These are phyloP conservation scores for Rhodotorula sp. DNA, from an alignment of 1,284 basidiomycete genomes.

Conservation along the genomic window DNA sequence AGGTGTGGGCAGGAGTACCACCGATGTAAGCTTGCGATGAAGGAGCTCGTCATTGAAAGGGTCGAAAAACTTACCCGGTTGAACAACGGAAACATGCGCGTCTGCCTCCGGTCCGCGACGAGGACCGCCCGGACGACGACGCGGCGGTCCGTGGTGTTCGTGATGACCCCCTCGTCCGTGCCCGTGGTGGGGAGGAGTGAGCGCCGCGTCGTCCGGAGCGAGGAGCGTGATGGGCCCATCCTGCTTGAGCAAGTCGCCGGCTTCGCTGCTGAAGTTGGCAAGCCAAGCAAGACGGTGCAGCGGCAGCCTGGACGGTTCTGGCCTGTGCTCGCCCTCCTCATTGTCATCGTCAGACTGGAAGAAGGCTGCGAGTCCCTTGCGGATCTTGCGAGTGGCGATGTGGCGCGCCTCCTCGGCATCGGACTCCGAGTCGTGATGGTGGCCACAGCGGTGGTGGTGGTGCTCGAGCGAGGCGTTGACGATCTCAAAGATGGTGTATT, in stretches of 20 bases:
- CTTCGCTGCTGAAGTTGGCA: slow-evolving; percentile 36
- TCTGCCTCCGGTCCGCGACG: background rate
- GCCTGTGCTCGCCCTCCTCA: slow-evolving; percentile 6
- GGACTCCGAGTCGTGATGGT: too few relatives aligned
- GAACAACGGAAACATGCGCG: background rate
- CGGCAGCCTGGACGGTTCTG: slow-evolving; percentile 32
- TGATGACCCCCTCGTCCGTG: too few relatives aligned
- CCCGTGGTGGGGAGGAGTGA: slow-evolving; percentile 38
- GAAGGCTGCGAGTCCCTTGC: slow-evolving; percentile 4
- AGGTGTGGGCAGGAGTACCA: too few relatives aligned
- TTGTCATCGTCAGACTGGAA: background rate
- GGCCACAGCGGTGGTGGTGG: slow-evolving; percentile 2
- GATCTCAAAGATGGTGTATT: slow-evolving; percentile 42
- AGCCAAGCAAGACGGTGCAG: slow-evolving; percentile 43
- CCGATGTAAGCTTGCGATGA: too few relatives aligned
- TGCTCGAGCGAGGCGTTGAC: slow-evolving; percentile 38
- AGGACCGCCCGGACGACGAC: background rate
- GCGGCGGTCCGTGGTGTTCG: background rate
- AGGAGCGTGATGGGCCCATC: slow-evolving; percentile 40
- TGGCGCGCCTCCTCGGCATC: background rate
- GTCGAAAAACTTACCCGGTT: background rate
- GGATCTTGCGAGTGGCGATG: slow-evolving; percentile 3
- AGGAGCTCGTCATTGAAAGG: background rate
- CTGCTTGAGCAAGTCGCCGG: slow-evolving; percentile 17
- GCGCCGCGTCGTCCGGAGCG: slow-evolving; percentile 44